Percentiles rank a stretch among this genome's conserved stretches.
Evolutionary conservation across 2,329 filamentous ascomycete species (phyloP).

Genomic region (Coniochaeta sp.): DNA sequence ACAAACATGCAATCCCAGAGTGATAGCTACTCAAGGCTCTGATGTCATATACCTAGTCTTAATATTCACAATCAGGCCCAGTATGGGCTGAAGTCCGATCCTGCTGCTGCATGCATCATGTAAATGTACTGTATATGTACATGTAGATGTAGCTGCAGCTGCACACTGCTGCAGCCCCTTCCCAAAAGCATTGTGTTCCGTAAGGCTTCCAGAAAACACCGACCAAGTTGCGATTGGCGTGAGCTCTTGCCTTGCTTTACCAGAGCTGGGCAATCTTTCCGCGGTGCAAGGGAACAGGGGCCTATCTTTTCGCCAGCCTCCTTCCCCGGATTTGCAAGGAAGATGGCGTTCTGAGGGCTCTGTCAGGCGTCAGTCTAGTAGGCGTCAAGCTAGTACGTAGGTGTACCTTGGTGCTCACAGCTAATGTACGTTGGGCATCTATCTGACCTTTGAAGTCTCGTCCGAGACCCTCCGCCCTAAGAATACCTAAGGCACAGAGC

Average conservation of each 20-base stretch:
- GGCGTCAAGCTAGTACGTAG: too few relatives aligned
- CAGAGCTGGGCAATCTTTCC: neutral
- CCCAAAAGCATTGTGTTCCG: neutral
- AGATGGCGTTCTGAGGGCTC: neutral
- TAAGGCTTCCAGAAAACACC: neutral
- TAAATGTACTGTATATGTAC: neutral
- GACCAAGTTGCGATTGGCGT: neutral
- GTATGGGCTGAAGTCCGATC: neutral
- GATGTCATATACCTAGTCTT: neutral
- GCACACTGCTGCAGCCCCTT: neutral
- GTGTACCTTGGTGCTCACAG: neutral
- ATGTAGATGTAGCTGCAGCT: neutral
- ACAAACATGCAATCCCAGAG: neutral
- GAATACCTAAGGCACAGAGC: neutral
- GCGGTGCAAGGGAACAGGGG: neutral
- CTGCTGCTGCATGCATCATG: neutral
- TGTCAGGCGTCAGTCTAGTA: neutral
- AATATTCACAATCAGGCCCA: neutral
- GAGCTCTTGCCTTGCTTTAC: neutral
- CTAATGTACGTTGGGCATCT: too few relatives aligned
- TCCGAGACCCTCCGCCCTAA: neutral
- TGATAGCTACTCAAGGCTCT: neutral
- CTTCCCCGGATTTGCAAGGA: neutral
- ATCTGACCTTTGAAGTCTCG: neutral
- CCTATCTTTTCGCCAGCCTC: neutral